Evolutionary conservation across 495 filamentous ascomycete genomes (phyloP).

Genomic region (Hyphodiscus hymeniophilus): DNA sequence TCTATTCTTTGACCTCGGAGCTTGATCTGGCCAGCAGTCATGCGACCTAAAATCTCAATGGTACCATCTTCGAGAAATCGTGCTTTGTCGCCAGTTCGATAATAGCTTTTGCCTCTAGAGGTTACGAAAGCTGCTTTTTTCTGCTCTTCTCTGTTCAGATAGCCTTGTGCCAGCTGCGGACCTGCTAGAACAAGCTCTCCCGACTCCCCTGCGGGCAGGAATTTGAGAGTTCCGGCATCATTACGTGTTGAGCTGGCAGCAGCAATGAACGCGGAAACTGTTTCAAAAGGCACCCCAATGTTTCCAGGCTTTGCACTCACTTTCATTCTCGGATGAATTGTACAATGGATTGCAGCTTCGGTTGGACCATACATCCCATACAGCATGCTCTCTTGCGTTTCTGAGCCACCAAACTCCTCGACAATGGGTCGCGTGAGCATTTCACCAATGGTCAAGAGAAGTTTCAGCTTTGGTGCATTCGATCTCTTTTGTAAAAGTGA

Average conservation of each 20-base stretch:
- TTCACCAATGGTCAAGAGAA: constrained; percentile 78
- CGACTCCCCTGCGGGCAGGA: constrained; percentile 55
- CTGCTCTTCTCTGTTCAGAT: constrained; percentile 75
- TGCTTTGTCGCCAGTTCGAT: constrained; percentile 82
- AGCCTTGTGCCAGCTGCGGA: constrained; percentile 66
- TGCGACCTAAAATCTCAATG: constrained; percentile 76
- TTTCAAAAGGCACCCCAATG: constrained; percentile 66
- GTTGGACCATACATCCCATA: constrained; percentile 87
- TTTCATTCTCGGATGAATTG: constrained; percentile 40
- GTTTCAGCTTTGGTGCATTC: constrained; percentile 50
- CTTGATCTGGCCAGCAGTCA: constrained; percentile 72
- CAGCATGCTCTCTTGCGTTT: constrained; percentile 41
- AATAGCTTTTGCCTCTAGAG: constrained; percentile 48
- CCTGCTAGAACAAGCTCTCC: constrained; percentile 85
- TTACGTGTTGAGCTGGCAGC: constrained; percentile 23
- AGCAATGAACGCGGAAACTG: constrained; percentile 68
- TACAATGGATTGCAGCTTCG: constrained; percentile 75
- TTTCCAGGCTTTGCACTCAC: constrained; percentile 45
- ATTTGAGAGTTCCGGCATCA: constrained; percentile 25
- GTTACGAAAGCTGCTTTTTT: constrained; percentile 58
- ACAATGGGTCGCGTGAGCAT: constrained; percentile 70
- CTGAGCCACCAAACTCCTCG: constrained; percentile 57
- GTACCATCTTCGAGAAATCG: constrained; percentile 56
- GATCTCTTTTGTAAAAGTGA: constrained; percentile 53
- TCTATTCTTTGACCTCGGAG: constrained; percentile 75